A percentile compares a stretch with the other conserved stretches of the same genome.
These are phyloP conservation scores for Zangia roseola DNA, from an alignment of 768 basidiomycete species.

Conservation along the genomic window DNA sequence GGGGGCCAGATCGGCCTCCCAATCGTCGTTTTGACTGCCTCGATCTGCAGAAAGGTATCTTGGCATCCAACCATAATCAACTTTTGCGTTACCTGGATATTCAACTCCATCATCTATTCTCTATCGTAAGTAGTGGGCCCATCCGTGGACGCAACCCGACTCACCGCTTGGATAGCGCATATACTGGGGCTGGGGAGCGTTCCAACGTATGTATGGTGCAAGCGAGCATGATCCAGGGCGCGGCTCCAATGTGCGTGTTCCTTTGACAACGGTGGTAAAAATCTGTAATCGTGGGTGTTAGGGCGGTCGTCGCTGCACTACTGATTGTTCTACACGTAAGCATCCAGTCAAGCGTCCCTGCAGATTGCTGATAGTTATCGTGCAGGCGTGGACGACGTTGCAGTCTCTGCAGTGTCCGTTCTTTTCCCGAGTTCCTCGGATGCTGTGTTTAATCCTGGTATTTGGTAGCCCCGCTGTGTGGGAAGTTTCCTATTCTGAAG, in stretches of 20 bases:
- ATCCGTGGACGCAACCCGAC: background rate
- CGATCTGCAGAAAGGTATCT: constrained; percentile 40
- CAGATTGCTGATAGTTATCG: constrained; percentile 3
- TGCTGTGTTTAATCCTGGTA: constrained; percentile 27
- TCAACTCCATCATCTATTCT: constrained; percentile 53
- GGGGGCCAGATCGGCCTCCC: constrained; percentile 57
- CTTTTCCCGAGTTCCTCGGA: constrained; percentile 23
- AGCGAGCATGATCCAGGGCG: constrained; percentile 51
- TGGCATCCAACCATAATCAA: constrained; percentile 56
- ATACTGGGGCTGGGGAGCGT: constrained; percentile 29
- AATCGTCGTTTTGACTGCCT: constrained; percentile 44
- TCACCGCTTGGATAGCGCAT: constrained; percentile 30
- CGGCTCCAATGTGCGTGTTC: constrained; percentile 48
- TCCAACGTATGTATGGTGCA: constrained; percentile 46
- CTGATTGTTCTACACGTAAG: constrained; percentile 42
- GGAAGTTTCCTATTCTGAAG: constrained; percentile 6
- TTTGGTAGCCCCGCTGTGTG: background rate
- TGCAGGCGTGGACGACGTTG: constrained; percentile 40
- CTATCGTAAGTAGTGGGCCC: constrained; percentile 42
- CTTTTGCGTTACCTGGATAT: constrained; percentile 54
- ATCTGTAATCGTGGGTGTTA: constrained; percentile 14
- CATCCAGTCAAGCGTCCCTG: background rate
- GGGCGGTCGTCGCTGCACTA: constrained; percentile 43
- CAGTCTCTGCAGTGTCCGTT: constrained; percentile 20
- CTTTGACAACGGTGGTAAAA: constrained; percentile 1